Conservation (phyloP, 2,329 filamentous ascomycete genomes). For the Beauveria sp. region DNA sequence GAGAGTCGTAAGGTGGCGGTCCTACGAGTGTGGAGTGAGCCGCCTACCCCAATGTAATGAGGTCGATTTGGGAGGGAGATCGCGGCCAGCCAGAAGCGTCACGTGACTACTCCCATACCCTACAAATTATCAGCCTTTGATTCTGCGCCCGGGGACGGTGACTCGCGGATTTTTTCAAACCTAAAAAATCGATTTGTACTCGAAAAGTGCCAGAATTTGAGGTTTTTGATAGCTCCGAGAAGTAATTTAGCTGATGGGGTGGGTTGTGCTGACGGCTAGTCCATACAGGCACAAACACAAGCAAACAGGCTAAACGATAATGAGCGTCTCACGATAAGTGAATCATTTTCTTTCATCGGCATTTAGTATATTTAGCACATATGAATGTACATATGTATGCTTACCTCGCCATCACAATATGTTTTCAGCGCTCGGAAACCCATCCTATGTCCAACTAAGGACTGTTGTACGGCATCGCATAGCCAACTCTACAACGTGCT, state of each 20-base stretch:
- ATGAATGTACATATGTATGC: too few species aligned
- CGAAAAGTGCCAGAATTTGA: background rate
- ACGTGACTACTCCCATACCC: constrained; percentile 6
- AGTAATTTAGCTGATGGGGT: background rate
- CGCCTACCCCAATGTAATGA: constrained; percentile 10
- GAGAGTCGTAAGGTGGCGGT: constrained; percentile 9
- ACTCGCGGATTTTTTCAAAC: background rate
- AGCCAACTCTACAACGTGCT: too few species aligned
- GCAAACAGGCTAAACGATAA: too few species aligned
- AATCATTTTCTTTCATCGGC: too few species aligned
- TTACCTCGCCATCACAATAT: too few species aligned
- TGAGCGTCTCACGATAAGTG: accelerated
- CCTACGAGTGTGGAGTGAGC: constrained; percentile 11
- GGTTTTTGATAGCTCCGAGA: background rate
- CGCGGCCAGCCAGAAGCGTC: background rate
- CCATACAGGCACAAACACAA: too few species aligned
- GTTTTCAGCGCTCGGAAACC: too few species aligned
- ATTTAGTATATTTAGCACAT: too few species aligned
- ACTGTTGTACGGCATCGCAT: too few species aligned
- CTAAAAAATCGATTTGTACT: background rate
- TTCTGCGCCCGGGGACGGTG: background rate
- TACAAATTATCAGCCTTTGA: background rate
- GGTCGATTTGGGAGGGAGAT: constrained; percentile 7
- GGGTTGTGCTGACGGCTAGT: background rate
- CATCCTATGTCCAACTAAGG: too few species aligned